Evolutionary conservation across 2,329 filamentous ascomycete species (phyloP).

Genomic region (Neophaeococcomyces aloes): DNA sequence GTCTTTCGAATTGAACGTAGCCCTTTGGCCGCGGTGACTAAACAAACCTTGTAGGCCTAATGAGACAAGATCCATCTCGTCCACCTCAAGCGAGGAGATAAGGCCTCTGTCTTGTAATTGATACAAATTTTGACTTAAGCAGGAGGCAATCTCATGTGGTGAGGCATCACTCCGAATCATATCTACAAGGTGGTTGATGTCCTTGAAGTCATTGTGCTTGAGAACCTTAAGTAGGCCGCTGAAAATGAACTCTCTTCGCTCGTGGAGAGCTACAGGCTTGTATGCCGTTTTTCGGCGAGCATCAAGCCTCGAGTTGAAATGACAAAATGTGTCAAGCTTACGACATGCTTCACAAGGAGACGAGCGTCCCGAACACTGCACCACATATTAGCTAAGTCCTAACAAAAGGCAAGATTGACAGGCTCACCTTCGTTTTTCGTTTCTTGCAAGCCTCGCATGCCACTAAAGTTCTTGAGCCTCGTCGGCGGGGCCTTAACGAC

Average conservation of each 20-base stretch:
- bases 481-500: conserved; percentile 44
- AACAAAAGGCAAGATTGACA: background rate
- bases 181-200: background rate
- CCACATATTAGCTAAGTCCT: background rate
- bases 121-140: conserved; percentile 2
- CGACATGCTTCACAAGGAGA: conserved; percentile 9
- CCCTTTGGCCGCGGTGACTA: conserved; percentile 1
- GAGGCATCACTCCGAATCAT: conserved; percentile 2
- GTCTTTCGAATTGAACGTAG: background rate
- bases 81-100: background rate
- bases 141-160: conserved; percentile 5
- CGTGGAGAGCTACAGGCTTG: conserved; percentile 7
- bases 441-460: conserved; percentile 12
- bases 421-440: conserved; percentile 10
- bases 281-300: conserved; percentile 9
- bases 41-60: conserved; percentile 7
- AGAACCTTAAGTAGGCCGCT: conserved; percentile 9
- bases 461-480: conserved; percentile 8
- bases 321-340: conserved; percentile 9
- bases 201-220: conserved; percentile 9
- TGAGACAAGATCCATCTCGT: conserved; percentile 5
- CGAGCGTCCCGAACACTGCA: conserved; percentile 9
- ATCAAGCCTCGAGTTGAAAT: conserved; percentile 11
- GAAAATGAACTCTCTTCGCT: conserved; percentile 10
- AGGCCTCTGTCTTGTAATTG: background rate